Percentiles rank a stretch among this genome's conserved stretches.
Evolutionary conservation across 2,329 filamentous ascomycete genomes (phyloP).

Genomic region (Chrysoporthe austroafricana): DNA sequence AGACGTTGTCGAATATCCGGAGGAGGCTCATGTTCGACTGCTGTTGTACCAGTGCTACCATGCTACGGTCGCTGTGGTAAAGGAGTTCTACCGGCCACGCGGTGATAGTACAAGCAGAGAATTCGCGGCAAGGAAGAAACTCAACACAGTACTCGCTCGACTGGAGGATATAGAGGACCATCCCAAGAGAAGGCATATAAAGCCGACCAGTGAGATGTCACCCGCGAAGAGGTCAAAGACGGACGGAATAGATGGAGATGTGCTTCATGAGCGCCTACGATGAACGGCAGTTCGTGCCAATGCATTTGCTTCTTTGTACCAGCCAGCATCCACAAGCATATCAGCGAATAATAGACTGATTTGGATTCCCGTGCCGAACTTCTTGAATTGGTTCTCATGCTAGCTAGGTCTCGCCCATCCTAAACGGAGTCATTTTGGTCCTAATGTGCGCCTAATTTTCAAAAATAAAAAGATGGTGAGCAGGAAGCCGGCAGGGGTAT

Average conservation of each 20-base stretch:
- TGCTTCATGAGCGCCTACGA: not conserved
- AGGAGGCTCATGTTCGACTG: slow-evolving; percentile 50
- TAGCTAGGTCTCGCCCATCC: too few species aligned
- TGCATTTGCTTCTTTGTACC: not conserved
- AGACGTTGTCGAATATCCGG: slow-evolving; percentile 46
- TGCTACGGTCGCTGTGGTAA: slow-evolving; percentile 54
- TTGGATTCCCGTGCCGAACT: not conserved
- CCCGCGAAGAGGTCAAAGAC: slow-evolving; percentile 50
- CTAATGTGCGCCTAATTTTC: not conserved
- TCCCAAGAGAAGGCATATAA: slow-evolving; percentile 39
- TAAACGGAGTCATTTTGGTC: not conserved
- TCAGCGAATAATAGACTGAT: not conserved
- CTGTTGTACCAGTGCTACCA: slow-evolving; percentile 64
- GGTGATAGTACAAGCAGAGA: slow-evolving; percentile 54
- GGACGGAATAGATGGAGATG: slow-evolving; percentile 26
- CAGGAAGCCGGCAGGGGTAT: not conserved
- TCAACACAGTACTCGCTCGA: slow-evolving; percentile 51
- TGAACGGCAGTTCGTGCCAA: not conserved
- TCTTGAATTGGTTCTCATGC: too few species aligned
- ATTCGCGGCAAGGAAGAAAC: slow-evolving; percentile 54
- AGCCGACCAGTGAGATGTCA: slow-evolving; percentile 46
- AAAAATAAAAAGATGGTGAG: not conserved
- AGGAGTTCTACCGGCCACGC: slow-evolving; percentile 58
- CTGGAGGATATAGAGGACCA: slow-evolving; percentile 48
- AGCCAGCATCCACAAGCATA: not conserved